Conservation (phyloP, 1,284 basidiomycete genomes). For the Puccinia triticina region DNA sequence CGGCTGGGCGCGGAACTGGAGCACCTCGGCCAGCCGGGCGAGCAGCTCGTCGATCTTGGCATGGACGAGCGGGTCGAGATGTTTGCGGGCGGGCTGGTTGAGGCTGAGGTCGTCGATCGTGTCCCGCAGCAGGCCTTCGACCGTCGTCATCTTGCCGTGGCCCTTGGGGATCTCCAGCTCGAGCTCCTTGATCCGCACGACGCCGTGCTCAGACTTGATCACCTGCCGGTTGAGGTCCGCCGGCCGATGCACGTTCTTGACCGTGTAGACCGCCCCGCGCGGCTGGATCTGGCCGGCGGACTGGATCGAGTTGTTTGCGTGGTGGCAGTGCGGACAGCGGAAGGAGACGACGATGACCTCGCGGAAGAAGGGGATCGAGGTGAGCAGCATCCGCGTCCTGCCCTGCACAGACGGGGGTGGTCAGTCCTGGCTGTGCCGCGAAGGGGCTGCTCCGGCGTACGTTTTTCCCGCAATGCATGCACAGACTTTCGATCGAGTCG, state of each 20-base stretch:
- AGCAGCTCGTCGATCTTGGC: conserved; percentile 78
- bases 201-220: conserved; percentile 83
- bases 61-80: conserved; percentile 77
- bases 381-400: conserved; percentile 85
- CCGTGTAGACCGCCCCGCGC: conserved; percentile 70
- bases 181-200: conserved; percentile 81
- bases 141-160: conserved; percentile 76
- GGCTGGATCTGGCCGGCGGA: conserved; percentile 80
- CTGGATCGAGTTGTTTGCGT: conserved; percentile 91
- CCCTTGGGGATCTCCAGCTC: conserved; percentile 79
- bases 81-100: conserved; percentile 82
- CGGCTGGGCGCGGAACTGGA: conserved; percentile 68
- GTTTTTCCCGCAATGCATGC: conserved; percentile 85
- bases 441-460: too few species aligned
- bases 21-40: conserved; percentile 71
- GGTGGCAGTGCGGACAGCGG: conserved; percentile 88
- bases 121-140: conserved; percentile 88
- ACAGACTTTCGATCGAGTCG: conserved; percentile 76
- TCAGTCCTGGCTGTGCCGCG: too few species aligned
- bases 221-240: conserved; percentile 89
- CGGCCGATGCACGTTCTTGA: conserved; percentile 71
- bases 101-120: conserved; percentile 78
- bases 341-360: conserved; percentile 97
- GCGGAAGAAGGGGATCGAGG: conserved; percentile 92
- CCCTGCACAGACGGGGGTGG: too few species aligned